Evolutionary conservation across 495 filamentous ascomycete species (phyloP).

Genomic region (Lichenothelia convexa): DNA sequence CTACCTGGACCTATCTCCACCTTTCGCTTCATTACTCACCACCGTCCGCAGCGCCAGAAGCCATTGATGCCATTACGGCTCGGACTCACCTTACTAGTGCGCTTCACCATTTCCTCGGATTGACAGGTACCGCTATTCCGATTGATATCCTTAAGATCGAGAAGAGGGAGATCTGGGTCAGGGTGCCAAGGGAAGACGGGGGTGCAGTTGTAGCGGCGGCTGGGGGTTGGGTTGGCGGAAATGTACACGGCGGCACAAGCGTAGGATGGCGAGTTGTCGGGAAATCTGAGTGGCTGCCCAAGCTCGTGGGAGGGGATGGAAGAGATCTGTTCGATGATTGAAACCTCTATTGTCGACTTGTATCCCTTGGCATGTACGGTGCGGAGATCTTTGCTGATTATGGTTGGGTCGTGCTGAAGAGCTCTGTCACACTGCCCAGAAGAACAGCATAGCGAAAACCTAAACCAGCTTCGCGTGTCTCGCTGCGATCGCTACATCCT

Average conservation of each 20-base stretch:
- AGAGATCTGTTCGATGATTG: constrained; percentile 24
- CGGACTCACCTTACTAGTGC: constrained; percentile 55
- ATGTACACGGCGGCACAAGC: constrained; percentile 13
- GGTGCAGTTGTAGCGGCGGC: constrained; percentile 47
- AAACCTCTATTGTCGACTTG: too few relatives aligned
- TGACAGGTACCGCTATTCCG: constrained; percentile 55
- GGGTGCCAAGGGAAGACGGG: constrained; percentile 53
- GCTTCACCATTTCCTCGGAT: constrained; percentile 62
- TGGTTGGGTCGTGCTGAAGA: too few relatives aligned
- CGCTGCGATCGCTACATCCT: too few relatives aligned
- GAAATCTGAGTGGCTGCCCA: constrained; percentile 35
- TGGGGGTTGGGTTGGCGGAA: constrained; percentile 37
- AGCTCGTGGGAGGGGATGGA: constrained; percentile 26
- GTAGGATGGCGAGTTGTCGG: constrained; percentile 41
- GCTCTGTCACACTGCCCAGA: too few relatives aligned
- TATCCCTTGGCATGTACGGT: too few relatives aligned
- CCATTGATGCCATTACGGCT: constrained; percentile 54
- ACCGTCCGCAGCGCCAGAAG: constrained; percentile 7
- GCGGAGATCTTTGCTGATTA: too few relatives aligned
- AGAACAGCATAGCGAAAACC: too few relatives aligned
- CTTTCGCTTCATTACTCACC: constrained; percentile 13
- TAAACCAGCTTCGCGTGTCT: too few relatives aligned
- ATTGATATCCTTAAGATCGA: constrained; percentile 61
- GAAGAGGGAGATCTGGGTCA: constrained; percentile 44
- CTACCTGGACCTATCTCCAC: constrained; percentile 18